Base-by-base conservation (phyloP, 2,329 filamentous ascomycete species). In the Diplocarpon mali region DNA sequence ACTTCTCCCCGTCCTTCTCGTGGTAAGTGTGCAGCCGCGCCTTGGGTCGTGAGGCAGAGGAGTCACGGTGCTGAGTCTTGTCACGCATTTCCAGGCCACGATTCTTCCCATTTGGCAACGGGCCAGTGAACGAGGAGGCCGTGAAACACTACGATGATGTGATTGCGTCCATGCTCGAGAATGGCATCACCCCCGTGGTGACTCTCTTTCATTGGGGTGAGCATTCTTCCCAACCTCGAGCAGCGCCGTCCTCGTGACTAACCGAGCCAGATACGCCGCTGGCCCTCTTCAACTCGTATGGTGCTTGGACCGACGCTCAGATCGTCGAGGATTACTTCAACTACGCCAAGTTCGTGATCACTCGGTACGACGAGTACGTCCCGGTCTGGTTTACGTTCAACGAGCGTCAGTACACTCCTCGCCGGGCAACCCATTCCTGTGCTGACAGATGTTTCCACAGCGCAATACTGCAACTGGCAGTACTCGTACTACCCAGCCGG, bases 301-400 rank as follows among this genome's bases (percentile, higher is more conserved):
- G 67, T 0, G 67, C 57, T 1, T 70, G 67, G 53, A 64, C 69
- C 24, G 69, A 72, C 36, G 60, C 65, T 28, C 65, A 65, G 1
- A 74, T 73, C 27, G 60, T 67, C 9, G 69, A 71, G 31, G 68
- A 69, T 12, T 76, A 71, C 53, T 65, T 73, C 1, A 63, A 74
- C 54, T 76, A 76, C 44, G 72, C 68, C 32, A 70, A 72, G 44
- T 65, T 74, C 14, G 64, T 69, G 34, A 68, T 75, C 60, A 64
- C 66, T 1, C 68, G 71, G 43, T 75, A 68, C 49, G 69, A 69
- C 3, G 67, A 74, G 44, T 65, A 71, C 0, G 69, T 76, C 0
- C 66, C 70, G 0, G 62, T 68, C 3, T 75, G 70, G 69, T 70
- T 68, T 52, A 74, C 70, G n/a, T 73, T 72, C 57, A 75, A 75